phyloP scores from a whole-genome alignment of 2,329 filamentous ascomycete species.

The Chrysoporthe austroafricana region DNA sequence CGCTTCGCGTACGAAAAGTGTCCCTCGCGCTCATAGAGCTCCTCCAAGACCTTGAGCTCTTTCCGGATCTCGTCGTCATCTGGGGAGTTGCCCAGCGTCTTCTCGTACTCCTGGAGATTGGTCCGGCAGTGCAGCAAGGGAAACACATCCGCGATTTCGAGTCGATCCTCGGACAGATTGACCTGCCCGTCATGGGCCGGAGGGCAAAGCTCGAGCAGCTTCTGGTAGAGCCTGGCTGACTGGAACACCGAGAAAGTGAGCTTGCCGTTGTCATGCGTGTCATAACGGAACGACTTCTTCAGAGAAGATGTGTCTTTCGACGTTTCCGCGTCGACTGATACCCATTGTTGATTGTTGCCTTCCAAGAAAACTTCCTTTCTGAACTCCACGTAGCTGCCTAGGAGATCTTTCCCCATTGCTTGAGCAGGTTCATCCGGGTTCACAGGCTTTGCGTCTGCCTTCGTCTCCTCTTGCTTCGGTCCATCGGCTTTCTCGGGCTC shows the following conservation, averaged over 20 bases:
- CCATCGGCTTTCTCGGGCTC: not conserved
- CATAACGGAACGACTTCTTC: not conserved
- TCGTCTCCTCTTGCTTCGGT: not conserved
- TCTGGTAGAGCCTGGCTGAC: not conserved
- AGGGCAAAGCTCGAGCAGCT: constrained; percentile 7
- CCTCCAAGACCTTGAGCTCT: not conserved
- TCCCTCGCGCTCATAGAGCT: constrained; percentile 1
- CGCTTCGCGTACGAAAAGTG: not conserved
- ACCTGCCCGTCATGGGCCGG: constrained; percentile 1
- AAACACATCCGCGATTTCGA: not conserved
- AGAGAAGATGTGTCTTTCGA: not conserved
- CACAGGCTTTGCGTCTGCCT: not conserved
- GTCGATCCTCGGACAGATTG: not conserved
- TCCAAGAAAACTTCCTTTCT: not conserved
- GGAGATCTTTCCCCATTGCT: not conserved
- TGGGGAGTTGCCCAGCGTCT: not conserved
- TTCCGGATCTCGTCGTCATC: not conserved
- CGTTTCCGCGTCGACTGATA: not conserved
- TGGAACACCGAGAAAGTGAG: constrained; percentile 3
- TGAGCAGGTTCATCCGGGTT: not conserved
- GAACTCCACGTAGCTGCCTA: not conserved
- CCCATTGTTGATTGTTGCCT: not conserved
- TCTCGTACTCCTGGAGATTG: not conserved
- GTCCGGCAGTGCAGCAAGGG: not conserved
- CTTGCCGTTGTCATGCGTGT: not conserved